A percentile compares a stretch with the other conserved stretches of the same genome.
Conservation (phyloP, 257 asterid genomes). For the Fraxinus excelsior region DNA sequence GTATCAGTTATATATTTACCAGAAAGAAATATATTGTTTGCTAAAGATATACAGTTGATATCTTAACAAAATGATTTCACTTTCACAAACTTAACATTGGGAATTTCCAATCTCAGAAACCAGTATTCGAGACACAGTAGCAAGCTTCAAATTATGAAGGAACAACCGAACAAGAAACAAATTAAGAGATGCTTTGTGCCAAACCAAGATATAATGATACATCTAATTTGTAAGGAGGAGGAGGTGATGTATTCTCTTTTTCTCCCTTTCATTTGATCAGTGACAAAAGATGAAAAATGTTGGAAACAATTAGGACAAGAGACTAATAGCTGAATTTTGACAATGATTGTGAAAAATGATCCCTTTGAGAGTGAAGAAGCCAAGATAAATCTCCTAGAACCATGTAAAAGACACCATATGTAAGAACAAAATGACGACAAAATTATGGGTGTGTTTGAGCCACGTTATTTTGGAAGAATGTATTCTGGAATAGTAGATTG, state of each 20-base stretch:
- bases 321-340: neutral
- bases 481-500: no score
- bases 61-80: neutral
- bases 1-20: neutral
- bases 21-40: slow-evolving; percentile 1
- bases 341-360: neutral
- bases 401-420: neutral
- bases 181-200: neutral
- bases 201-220: neutral
- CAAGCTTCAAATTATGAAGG: neutral
- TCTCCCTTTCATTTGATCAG: neutral
- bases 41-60: neutral
- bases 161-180: neutral
- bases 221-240: neutral
- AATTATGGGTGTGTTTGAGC: no score
- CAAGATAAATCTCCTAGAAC: neutral
- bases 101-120: neutral
- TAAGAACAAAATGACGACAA: neutral
- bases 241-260: neutral
- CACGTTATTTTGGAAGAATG: no score
- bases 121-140: neutral
- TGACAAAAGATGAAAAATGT: neutral
- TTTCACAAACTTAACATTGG: neutral
- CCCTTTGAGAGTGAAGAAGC: neutral
- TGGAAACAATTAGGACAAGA: neutral